Percentiles rank a stretch among this genome's conserved stretches.
These are phyloP conservation scores for Starmerella floricola DNA, from an alignment of 805 yeast genomes.

Conservation along the genomic window DNA sequence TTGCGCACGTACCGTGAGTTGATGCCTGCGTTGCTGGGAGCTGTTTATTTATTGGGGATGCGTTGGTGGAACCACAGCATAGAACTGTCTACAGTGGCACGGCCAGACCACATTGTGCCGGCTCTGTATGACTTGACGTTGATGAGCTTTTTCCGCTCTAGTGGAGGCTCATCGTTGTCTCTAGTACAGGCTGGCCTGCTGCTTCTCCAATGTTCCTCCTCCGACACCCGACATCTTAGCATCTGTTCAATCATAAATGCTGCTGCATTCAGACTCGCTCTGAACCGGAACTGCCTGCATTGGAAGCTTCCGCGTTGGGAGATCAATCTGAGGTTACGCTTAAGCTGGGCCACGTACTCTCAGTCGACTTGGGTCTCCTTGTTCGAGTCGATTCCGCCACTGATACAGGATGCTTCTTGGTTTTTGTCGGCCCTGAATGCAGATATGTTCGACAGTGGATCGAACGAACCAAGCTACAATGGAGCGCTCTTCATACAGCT, in stretches of 20 bases:
- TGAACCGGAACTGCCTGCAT: constrained; percentile 76
- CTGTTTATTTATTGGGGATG: constrained; percentile 76
- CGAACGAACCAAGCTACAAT: constrained; percentile 11
- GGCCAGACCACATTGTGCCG: constrained; percentile 52
- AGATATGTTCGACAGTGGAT: constrained; percentile 26
- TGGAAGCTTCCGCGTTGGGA: constrained; percentile 97
- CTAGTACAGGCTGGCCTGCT: constrained; percentile 40
- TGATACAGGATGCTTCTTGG: constrained; percentile 63
- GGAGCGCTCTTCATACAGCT: constrained; percentile 28
- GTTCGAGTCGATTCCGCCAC: constrained; percentile 75
- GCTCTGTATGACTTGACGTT: constrained; percentile 58
- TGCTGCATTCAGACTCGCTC: constrained; percentile 77
- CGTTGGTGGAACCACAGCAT: constrained; percentile 94
- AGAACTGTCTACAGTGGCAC: constrained; percentile 56
- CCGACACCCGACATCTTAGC: constrained; percentile 63
- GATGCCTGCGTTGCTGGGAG: constrained; percentile 80
- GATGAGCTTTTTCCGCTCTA: constrained; percentile 52
- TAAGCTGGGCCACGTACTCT: constrained; percentile 92
- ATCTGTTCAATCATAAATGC: constrained; percentile 78
- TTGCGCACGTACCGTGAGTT: constrained; percentile 83
- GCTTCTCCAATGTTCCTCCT: constrained; percentile 38
- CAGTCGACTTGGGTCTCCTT: constrained; percentile 87
- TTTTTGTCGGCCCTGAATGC: constrained; percentile 35
- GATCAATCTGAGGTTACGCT: constrained; percentile 67
- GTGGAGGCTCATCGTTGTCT: constrained; percentile 78